Conservation (phyloP, 306 rosid genomes). For the Calophaca sinica region DNA sequence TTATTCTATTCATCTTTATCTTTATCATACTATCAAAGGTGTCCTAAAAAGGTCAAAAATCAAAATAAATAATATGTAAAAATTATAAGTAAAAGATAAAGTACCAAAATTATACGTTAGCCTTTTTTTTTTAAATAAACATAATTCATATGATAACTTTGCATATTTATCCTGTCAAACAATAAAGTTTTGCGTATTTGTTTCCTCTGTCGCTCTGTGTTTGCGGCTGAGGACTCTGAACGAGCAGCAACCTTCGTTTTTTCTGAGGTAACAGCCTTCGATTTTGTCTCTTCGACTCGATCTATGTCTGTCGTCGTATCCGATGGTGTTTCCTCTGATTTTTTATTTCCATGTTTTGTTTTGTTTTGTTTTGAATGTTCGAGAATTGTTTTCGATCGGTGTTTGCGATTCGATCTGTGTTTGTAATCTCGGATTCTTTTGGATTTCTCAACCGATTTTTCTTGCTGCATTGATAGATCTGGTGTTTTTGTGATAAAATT, state of each 20-base stretch:
- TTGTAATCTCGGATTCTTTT: background rate
- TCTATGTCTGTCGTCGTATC: background rate
- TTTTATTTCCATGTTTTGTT: background rate
- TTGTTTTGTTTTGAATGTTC: slow-evolving; percentile 6
- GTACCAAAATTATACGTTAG: too few relatives aligned
- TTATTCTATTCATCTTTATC: too few relatives aligned
- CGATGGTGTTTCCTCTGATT: background rate
- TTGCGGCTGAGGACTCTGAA: background rate
- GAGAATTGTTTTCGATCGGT: slow-evolving; percentile 1
- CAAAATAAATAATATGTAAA: too few relatives aligned
- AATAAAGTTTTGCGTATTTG: background rate
- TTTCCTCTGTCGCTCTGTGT: background rate
- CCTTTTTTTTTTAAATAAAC: too few relatives aligned
- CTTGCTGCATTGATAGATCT: background rate
- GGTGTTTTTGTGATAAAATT: background rate
- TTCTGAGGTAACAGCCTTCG: background rate
- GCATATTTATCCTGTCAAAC: too few relatives aligned
- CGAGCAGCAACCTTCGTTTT: background rate
- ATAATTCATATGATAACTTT: too few relatives aligned
- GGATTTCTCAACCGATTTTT: background rate
- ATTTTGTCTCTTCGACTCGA: background rate
- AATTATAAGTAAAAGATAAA: too few relatives aligned
- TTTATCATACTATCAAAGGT: too few relatives aligned
- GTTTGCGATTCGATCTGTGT: background rate
- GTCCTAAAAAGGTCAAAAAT: too few relatives aligned